Base-by-base conservation (phyloP, 2,329 filamentous ascomycete genomes). In the Cryphonectria carpinicola region DNA sequence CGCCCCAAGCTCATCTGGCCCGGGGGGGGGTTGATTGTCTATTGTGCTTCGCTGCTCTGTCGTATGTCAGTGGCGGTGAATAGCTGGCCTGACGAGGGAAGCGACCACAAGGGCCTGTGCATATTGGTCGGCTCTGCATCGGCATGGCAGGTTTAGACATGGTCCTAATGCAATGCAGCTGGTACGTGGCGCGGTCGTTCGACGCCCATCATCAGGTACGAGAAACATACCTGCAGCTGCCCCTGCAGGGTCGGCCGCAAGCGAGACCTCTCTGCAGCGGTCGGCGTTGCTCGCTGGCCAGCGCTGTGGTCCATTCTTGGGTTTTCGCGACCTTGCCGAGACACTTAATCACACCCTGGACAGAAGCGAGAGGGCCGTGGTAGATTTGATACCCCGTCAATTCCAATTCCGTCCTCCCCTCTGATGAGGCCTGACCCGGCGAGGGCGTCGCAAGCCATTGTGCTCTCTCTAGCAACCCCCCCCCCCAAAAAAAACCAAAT, bases 111-210 rank as follows among this genome's bases (percentile, higher is more conserved):
- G 32, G 58, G 58, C 14, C 58, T 61, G 32, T 14, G 58, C 58
- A n/a, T 61, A n/a, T 37, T 17, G 14, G 58, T n/a, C 58, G 28
- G 32, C 17, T 37, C 58, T 37, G 22, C 56, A 60, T 32, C 25
- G 25, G 56, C 56, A 35, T 60, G 28, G 25, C 3, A 32, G 56
- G 28, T 35, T 41, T 41, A 63, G 35, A 63, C 37, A 46, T 17
- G 28, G 39, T 25, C 49, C 60, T 66, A 58, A 72, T 70, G 71
- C 71, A 71, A 71, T 72, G 71, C 71, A 72, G 25, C 28, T 56
- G 28, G 66, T 69, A 71, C 71, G 71, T 71, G 71, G 69, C 71
- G 71, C 69, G 71, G 66, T 71, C 61, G 39, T 62, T 65, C 56
- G 62, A 69, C 62, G 46, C 22, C 46, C 46, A 70, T 62, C 68